phyloP scores from a whole-genome alignment of 805 yeast species.

The Torulaspora quercuum region DNA sequence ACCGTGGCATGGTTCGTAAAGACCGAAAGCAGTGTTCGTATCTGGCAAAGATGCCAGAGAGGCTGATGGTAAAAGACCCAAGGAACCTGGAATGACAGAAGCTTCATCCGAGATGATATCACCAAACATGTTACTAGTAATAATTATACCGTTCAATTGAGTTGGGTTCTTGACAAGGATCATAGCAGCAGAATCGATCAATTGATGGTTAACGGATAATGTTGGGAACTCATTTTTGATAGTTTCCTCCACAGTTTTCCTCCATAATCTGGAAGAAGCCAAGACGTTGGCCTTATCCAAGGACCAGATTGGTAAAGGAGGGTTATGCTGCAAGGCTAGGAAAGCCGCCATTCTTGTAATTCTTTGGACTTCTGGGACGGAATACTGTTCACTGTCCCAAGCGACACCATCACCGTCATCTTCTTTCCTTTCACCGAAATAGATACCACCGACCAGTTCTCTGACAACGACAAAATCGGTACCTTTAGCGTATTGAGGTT shows the following conservation, averaged over 20 bases:
- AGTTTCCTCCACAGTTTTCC: constrained; percentile 84
- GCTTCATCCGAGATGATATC: constrained; percentile 98
- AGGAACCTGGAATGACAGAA: constrained; percentile 94
- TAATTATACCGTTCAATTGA: constrained; percentile 83
- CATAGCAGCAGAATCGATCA: constrained; percentile 99
- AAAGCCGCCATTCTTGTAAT: constrained; percentile 98
- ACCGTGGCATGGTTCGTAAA: constrained; percentile 98
- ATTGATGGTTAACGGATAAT: constrained; percentile 82
- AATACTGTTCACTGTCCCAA: constrained; percentile 88
- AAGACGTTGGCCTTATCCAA: constrained; percentile 96
- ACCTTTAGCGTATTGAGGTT: constrained; percentile 79
- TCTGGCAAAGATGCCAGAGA: constrained; percentile 97
- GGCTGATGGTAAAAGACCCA: constrained; percentile 91
- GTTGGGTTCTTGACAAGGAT: constrained; percentile 89
- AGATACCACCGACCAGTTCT: constrained; percentile 96
- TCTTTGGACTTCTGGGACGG: constrained; percentile 89
- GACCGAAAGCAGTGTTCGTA: constrained; percentile 87
- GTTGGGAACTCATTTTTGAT: constrained; percentile 88
- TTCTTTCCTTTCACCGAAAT: constrained; percentile 93
- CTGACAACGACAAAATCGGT: constrained; percentile 91
- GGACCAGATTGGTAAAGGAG: constrained; percentile 94
- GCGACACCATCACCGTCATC: constrained; percentile 86
- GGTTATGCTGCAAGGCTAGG: constrained; percentile 86
- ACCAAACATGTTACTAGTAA: constrained; percentile 96
- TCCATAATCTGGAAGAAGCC: constrained; percentile 95